Conservation (phyloP, 352 stramenopile species). For the Pythium catenulatum region DNA sequence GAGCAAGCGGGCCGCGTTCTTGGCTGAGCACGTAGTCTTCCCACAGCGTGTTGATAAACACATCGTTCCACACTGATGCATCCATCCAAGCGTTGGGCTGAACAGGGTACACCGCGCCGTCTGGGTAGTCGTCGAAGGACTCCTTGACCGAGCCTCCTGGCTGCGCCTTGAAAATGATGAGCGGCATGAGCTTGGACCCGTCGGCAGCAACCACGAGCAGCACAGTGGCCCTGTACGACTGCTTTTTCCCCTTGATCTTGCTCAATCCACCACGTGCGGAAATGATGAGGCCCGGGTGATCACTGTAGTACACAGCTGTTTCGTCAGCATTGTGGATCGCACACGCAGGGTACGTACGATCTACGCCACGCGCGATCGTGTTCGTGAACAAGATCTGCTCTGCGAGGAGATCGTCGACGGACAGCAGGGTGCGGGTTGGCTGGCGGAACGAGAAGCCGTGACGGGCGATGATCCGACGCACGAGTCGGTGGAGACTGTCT, state of each 20-base stretch:
- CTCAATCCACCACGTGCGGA: slow-evolving; percentile 30
- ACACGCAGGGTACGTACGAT: neutral
- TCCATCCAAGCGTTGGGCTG: slow-evolving; percentile 63
- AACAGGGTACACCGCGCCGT: slow-evolving; percentile 39
- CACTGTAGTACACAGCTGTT: slow-evolving; percentile 47
- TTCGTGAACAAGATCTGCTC: slow-evolving; percentile 35
- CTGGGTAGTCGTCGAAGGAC: slow-evolving; percentile 20
- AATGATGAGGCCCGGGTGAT: slow-evolving; percentile 41
- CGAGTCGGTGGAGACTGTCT: slow-evolving; percentile 26
- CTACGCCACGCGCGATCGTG: neutral
- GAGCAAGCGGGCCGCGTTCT: neutral
- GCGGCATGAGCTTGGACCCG: slow-evolving; percentile 30
- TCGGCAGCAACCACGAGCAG: slow-evolving; percentile 42
- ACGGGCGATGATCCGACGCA: slow-evolving; percentile 22
- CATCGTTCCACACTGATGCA: slow-evolving; percentile 25
- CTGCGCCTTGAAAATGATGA: slow-evolving; percentile 54
- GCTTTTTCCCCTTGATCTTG: slow-evolving; percentile 65
- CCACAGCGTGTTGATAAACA: slow-evolving; percentile 28
- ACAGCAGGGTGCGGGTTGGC: slow-evolving; percentile 40
- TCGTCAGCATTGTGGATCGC: slow-evolving; percentile 55
- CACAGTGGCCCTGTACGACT: slow-evolving; percentile 42
- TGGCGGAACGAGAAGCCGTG: slow-evolving; percentile 49
- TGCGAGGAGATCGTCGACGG: slow-evolving; percentile 9
- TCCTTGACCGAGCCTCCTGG: slow-evolving; percentile 40
- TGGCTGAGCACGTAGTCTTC: neutral